phyloP scores from a whole-genome alignment of 805 yeast species.

The Lachancea quebecensis region DNA sequence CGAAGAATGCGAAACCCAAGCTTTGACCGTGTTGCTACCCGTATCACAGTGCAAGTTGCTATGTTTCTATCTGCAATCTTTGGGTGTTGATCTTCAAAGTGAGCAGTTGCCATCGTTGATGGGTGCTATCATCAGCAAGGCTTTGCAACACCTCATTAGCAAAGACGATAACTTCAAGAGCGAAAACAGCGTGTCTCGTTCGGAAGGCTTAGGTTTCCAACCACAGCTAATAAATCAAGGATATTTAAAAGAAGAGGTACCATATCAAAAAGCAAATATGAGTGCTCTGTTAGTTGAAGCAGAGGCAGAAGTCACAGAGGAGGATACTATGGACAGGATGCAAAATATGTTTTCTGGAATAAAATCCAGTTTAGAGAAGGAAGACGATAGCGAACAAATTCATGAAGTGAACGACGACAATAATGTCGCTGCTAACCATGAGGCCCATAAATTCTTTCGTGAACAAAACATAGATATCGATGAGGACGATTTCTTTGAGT shows the following conservation, averaged over 20 bases:
- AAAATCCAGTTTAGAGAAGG: conserved; percentile 1
- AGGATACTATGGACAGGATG: not conserved
- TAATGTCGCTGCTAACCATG: conserved; percentile 14
- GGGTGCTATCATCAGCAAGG: conserved; percentile 12
- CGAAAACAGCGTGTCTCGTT: not conserved
- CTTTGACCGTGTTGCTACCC: conserved; percentile 7
- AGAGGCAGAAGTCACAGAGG: not conserved
- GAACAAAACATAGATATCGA: conserved; percentile 40
- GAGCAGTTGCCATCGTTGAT: conserved; percentile 7
- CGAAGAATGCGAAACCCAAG: not conserved
- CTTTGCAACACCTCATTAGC: conserved; percentile 5
- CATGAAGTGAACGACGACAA: conserved; percentile 5
- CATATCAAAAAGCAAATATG: not conserved
- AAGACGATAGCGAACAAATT: conserved; percentile 4
- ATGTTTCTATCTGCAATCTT: conserved; percentile 12
- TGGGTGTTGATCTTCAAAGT: not conserved
- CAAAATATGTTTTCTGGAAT: conserved; percentile 3
- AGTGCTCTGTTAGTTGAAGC: not conserved
- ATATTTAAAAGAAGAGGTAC: not conserved
- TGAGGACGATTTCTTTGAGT: conserved; percentile 68
- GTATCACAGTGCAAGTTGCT: conserved; percentile 15
- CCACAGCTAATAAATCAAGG: not conserved
- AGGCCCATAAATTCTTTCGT: conserved; percentile 26
- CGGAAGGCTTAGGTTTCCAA: not conserved
- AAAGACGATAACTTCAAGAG: not conserved